Percentiles rank a stretch among this genome's conserved stretches.
phyloP scores from a whole-genome alignment of 1,139 yeast genomes.

The Debaryomycetaceae sp. region DNA sequence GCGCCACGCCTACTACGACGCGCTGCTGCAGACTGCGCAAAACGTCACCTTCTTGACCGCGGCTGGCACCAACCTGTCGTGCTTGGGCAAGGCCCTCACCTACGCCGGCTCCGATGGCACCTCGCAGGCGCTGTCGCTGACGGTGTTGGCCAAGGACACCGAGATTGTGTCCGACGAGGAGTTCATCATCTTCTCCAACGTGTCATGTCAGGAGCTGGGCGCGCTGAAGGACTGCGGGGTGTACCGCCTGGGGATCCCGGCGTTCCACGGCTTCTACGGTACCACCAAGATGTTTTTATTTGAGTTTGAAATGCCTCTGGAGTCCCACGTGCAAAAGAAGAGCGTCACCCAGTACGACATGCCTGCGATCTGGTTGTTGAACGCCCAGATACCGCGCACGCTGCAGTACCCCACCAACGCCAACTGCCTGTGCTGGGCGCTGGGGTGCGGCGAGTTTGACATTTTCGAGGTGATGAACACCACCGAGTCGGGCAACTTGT shows the following conservation, averaged over 20 bases:
- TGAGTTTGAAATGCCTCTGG: conserved; percentile 88
- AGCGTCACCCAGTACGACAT: conserved; percentile 63
- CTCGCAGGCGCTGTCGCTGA: conserved; percentile 57
- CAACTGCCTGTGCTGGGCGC: conserved; percentile 86
- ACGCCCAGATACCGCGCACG: conserved; percentile 93
- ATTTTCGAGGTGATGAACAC: conserved; percentile 62
- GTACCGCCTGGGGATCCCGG: conserved; percentile 81
- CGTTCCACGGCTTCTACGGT: conserved; percentile 87
- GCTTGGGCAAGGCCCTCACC: conserved; percentile 86
- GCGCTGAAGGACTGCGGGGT: conserved; percentile 72
- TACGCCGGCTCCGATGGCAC: conserved; percentile 73
- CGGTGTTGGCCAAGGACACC: conserved; percentile 59
- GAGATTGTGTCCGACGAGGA: conserved; percentile 66
- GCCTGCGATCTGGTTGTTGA: conserved; percentile 96
- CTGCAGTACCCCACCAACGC: conserved; percentile 69
- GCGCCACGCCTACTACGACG: conserved; percentile 67
- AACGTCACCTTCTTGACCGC: conserved; percentile 82
- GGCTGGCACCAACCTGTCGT: conserved; percentile 66
- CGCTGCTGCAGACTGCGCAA: conserved; percentile 35
- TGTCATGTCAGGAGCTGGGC: conserved; percentile 50
- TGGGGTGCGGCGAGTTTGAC: conserved; percentile 97
- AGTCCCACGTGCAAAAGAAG: conserved; percentile 30
- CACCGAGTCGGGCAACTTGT: conserved; percentile 52
- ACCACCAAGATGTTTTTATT: conserved; percentile 77
- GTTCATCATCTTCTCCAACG: conserved; percentile 69